Evolutionary conservation across 305 asterid species (phyloP).

Genomic region (Caryopteris hybrid): DNA sequence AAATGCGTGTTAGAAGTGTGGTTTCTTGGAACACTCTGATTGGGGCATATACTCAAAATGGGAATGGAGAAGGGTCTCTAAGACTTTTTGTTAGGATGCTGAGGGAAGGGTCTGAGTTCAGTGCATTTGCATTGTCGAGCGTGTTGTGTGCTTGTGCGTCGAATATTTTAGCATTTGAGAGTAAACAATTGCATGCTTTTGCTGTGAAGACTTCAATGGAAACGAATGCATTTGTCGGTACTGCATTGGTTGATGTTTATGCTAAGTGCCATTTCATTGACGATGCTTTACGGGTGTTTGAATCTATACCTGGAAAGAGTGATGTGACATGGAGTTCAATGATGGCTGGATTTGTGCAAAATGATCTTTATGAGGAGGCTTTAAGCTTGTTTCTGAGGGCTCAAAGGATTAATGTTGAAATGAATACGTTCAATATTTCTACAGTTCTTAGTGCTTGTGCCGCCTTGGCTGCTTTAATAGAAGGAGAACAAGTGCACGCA

Average conservation of each 20-base stretch:
- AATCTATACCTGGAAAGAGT: slow-evolving; percentile 47
- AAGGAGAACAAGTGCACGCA: slow-evolving; percentile 67
- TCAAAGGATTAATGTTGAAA: slow-evolving; percentile 30
- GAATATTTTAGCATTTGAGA: slow-evolving; percentile 46
- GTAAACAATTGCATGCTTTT: slow-evolving; percentile 69
- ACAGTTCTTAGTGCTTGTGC: slow-evolving; percentile 69
- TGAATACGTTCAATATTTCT: slow-evolving; percentile 50
- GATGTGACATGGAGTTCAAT: slow-evolving; percentile 86
- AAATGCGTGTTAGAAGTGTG: slow-evolving; percentile 50
- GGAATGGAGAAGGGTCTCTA: slow-evolving; percentile 43
- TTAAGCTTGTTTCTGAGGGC: slow-evolving; percentile 41
- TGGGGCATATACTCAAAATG: slow-evolving; percentile 48
- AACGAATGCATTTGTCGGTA: slow-evolving; percentile 48
- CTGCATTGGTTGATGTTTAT: slow-evolving; percentile 79
- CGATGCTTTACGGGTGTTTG: slow-evolving; percentile 54
- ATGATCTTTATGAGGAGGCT: slow-evolving; percentile 67
- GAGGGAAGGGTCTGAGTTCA: slow-evolving; percentile 49
- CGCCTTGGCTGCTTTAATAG: slow-evolving; percentile 66
- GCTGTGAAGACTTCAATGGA: slow-evolving; percentile 47
- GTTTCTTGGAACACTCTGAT: slow-evolving; percentile 85
- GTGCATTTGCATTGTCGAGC: slow-evolving; percentile 65
- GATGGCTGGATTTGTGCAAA: slow-evolving; percentile 76
- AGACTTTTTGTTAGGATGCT: slow-evolving; percentile 50
- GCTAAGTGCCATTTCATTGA: slow-evolving; percentile 48
- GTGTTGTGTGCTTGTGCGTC: slow-evolving; percentile 73